A percentile compares a stretch with the other conserved stretches of the same genome.
Conservation (phyloP, 2,329 filamentous ascomycete species). For the Penicillium sp. region DNA sequence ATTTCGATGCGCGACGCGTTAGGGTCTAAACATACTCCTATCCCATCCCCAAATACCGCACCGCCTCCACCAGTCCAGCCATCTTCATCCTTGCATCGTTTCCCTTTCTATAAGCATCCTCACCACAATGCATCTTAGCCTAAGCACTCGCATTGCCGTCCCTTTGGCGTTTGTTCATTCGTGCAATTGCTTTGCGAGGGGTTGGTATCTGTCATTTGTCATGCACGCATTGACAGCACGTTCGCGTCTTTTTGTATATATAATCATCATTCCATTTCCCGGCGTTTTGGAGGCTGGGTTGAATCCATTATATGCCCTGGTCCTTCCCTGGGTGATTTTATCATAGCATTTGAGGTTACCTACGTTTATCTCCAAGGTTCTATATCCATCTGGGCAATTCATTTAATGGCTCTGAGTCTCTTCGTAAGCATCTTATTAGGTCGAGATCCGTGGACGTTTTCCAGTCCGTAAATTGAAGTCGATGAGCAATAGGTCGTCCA, state of each 20-base stretch:
- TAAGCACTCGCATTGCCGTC: background rate
- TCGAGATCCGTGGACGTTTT: no score
- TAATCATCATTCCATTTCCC: background rate
- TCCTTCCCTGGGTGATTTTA: no score
- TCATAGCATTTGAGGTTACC: no score
- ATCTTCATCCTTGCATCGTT: background rate
- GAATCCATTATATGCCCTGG: background rate
- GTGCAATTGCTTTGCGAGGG: no score
- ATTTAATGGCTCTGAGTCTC: no score
- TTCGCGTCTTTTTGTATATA: background rate
- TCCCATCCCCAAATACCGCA: background rate
- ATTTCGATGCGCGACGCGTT: constrained; percentile 40
- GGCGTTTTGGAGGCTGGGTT: background rate
- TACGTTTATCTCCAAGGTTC: no score
- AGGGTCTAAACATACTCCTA: constrained; percentile 16
- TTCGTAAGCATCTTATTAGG: no score
- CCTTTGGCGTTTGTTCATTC: background rate
- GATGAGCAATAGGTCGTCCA: no score
- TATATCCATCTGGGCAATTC: no score
- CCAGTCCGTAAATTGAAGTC: no score
- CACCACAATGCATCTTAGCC: background rate
- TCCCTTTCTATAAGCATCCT: background rate
- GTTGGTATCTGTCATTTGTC: background rate
- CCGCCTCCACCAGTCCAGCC: background rate
- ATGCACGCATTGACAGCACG: background rate